Percentiles rank a stretch among this genome's conserved stretches.
These are phyloP conservation scores for Rhododendron williamsianum DNA, from an alignment of 148 eudicot genomes.

Conservation along the genomic window DNA sequence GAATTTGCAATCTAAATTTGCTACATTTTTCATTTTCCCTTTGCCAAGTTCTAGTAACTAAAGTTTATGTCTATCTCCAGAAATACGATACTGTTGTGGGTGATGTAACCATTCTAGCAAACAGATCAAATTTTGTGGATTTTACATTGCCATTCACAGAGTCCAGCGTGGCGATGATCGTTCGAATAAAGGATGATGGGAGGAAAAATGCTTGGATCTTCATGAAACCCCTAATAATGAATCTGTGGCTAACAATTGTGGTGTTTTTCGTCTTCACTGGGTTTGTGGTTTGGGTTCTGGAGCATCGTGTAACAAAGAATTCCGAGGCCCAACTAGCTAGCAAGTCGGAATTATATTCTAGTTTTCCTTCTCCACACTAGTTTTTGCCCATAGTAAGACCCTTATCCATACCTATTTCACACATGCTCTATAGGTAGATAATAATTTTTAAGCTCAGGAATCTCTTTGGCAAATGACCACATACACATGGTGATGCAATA, in stretches of 20 bases:
- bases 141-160: slow-evolving; percentile 62
- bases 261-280: slow-evolving; percentile 52
- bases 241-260: slow-evolving; percentile 53
- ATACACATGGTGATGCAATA: too few species aligned
- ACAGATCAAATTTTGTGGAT: slow-evolving; percentile 46
- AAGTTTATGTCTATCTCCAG: slow-evolving; percentile 21
- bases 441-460: too few species aligned
- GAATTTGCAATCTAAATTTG: neutral
- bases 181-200: slow-evolving; percentile 38
- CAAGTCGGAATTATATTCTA: slow-evolving; percentile 62
- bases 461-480: too few species aligned
- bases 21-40: neutral
- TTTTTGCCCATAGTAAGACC: slow-evolving; percentile 68
- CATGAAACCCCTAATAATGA: slow-evolving; percentile 51
- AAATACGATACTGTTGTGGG: slow-evolving; percentile 35
- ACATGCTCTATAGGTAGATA: too few species aligned
- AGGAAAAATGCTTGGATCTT: slow-evolving; percentile 58
- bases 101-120: neutral
- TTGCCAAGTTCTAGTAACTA: neutral
- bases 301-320: slow-evolving; percentile 54
- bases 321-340: slow-evolving; percentile 47
- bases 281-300: slow-evolving; percentile 66
- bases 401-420: too few species aligned
- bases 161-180: slow-evolving; percentile 53
- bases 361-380: slow-evolving; percentile 68